Percentiles rank a stretch among this genome's conserved stretches.
Conservation (phyloP, 2,329 filamentous ascomycete species). For the Talaromyces rugulosus region DNA sequence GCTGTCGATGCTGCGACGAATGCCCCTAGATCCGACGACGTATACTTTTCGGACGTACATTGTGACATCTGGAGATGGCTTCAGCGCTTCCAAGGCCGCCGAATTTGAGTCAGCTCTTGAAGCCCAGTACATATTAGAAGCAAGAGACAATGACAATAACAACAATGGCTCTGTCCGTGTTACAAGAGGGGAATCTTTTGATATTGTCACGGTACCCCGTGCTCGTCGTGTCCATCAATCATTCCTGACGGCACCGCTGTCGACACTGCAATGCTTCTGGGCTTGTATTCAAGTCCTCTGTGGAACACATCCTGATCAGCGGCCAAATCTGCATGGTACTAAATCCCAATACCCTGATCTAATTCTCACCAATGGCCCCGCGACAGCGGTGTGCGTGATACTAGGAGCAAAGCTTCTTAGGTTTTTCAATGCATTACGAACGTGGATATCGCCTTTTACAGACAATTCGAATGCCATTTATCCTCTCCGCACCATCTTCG, state of each 20-base stretch:
- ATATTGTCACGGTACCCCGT: constrained; percentile 59
- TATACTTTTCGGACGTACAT: constrained; percentile 74
- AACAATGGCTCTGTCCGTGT: neutral
- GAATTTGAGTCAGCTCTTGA: constrained; percentile 56
- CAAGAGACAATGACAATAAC: constrained; percentile 2
- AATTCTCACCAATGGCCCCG: constrained; percentile 84
- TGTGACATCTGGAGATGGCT: constrained; percentile 69
- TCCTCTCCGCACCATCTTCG: constrained; percentile 72
- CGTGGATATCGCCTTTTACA: constrained; percentile 9
- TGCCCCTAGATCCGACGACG: constrained; percentile 41
- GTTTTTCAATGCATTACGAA: constrained; percentile 39
- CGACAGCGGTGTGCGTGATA: constrained; percentile 74
- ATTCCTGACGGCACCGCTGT: constrained; percentile 67
- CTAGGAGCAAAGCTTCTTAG: constrained; percentile 54
- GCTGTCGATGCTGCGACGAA: constrained; percentile 72
- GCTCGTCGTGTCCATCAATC: constrained; percentile 80
- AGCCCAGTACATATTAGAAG: constrained; percentile 1
- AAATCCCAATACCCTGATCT: constrained; percentile 60
- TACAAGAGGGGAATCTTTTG: constrained; percentile 45
- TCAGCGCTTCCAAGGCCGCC: constrained; percentile 60
- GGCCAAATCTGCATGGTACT: constrained; percentile 16
- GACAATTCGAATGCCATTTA: constrained; percentile 25
- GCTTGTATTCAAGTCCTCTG: constrained; percentile 57
- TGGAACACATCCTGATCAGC: constrained; percentile 33
- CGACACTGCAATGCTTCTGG: constrained; percentile 61